Base-by-base conservation (phyloP, 352 stramenopile species). In the Phytopythium ostracodes region DNA sequence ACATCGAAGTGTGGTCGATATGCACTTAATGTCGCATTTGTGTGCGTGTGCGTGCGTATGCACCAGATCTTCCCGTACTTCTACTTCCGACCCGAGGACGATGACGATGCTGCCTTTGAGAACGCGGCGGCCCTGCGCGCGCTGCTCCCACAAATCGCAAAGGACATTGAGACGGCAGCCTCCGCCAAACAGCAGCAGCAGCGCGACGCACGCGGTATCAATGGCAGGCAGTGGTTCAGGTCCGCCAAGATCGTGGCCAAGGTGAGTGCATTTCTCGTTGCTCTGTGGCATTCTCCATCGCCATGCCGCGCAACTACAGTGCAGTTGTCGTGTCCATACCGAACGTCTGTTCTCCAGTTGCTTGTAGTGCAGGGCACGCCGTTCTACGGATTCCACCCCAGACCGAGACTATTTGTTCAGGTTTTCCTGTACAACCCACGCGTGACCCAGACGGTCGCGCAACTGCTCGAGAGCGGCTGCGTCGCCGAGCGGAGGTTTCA, bases 361-460 rank as follows among this genome's bases (percentile, higher is more conserved):
- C 65, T 92, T 27, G 81, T 97, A 36, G 89, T 97, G 0, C 85
- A 93, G 65, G 88, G 85, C 49, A 88, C 78, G 8, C 87, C 89
- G 29, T 96, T 96, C 63, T 97, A 97, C 63, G 89, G 89, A 18
- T 97, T 95, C 62, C 87, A 96, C 57, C 62, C 72, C 5, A 57
- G 62, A 4, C 67, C 87, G 6, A 82, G 81, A 31, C 73, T 97
- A 0, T 97, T 97, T 57, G 71, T 97, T 4, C 84, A 96, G 58
- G 84, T 97, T 36, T 92, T 96, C 52, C 60, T 96, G 47, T 96
- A 96, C 57, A 94, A 96, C 59, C 91, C 91, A 40, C 72, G 75
- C 2, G 64, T 72, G 4, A 71, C 82, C 10, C 49, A 75, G 8
- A 74, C 78, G 7, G 73, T 96, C 17, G 87, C 92, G 33, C 77